These are phyloP conservation scores for Teratosphaeria viscida DNA, from an alignment of 2,329 filamentous ascomycete species.

Conservation along the genomic window DNA sequence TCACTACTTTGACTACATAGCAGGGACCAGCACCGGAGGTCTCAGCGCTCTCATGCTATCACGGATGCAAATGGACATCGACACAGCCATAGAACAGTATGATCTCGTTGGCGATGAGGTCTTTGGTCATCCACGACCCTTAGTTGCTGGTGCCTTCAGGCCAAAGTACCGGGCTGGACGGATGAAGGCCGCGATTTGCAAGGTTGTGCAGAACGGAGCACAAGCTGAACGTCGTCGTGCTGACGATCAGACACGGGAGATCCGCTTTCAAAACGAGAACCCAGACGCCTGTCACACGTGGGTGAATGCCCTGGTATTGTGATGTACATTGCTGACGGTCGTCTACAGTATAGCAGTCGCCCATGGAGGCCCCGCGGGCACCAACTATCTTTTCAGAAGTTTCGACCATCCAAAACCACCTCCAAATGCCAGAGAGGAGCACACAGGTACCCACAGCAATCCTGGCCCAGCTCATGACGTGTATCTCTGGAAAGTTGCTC, in stretches of 20 bases:
- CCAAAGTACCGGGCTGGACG: neutral
- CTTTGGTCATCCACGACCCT: neutral
- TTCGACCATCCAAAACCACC: neutral
- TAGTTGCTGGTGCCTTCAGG: neutral
- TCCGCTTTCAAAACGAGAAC: neutral
- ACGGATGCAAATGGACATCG: conserved; percentile 27
- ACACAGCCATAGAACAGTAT: conserved; percentile 29
- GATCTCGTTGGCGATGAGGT: neutral
- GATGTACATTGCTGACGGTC: neutral
- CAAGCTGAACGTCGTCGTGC: neutral
- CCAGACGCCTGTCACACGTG: neutral
- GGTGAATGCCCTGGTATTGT: neutral
- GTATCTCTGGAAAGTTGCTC: neutral
- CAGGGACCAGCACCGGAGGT: conserved; percentile 30
- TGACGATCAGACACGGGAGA: neutral
- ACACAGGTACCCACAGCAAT: neutral
- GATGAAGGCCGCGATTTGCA: neutral
- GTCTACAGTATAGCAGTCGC: neutral
- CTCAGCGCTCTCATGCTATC: conserved; percentile 32
- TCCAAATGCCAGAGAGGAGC: neutral
- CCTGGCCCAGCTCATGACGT: neutral
- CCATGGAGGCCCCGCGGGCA: neutral
- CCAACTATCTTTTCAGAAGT: neutral
- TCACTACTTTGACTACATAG: conserved; percentile 32
- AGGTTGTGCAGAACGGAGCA: neutral